phyloP scores from a whole-genome alignment of 352 stramenopile genomes.

The Phytopythium ostracodes region DNA sequence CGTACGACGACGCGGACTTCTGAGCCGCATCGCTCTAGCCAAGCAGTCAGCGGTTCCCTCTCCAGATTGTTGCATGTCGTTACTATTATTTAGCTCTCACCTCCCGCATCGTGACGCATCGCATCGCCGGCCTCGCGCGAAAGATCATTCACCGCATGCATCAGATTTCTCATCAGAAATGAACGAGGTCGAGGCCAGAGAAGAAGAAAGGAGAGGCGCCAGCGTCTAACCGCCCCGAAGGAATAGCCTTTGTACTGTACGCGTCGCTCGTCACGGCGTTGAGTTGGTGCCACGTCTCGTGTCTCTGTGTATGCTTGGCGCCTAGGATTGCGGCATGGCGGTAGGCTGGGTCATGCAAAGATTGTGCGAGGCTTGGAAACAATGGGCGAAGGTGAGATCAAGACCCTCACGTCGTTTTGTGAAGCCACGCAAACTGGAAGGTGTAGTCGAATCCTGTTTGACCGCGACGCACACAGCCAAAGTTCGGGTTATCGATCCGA shows the following conservation, averaged over 20 bases:
- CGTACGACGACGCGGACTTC: slow-evolving; percentile 69
- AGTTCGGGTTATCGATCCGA: no score
- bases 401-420: no score
- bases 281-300: neutral
- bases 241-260: slow-evolving; percentile 6
- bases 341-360: no score
- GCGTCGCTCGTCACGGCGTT: neutral
- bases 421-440: no score
- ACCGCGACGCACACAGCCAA: no score
- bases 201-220: slow-evolving; percentile 3
- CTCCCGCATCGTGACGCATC: neutral
- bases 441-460: no score
- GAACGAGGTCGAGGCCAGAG: slow-evolving; percentile 2
- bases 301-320: no score
- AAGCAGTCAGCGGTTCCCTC: neutral
- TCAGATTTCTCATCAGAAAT: neutral
- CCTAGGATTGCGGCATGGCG: no score
- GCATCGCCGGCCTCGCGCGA: neutral
- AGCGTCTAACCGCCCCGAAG: neutral
- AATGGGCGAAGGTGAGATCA: no score
- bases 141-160: neutral
- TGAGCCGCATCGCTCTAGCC: slow-evolving; percentile 21
- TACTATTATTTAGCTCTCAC: slow-evolving; percentile 17
- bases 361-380: no score
- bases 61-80: slow-evolving; percentile 28